Evolutionary conservation across 2,329 filamentous ascomycete genomes (phyloP).

Genomic region (Paecilomyces variotii): DNA sequence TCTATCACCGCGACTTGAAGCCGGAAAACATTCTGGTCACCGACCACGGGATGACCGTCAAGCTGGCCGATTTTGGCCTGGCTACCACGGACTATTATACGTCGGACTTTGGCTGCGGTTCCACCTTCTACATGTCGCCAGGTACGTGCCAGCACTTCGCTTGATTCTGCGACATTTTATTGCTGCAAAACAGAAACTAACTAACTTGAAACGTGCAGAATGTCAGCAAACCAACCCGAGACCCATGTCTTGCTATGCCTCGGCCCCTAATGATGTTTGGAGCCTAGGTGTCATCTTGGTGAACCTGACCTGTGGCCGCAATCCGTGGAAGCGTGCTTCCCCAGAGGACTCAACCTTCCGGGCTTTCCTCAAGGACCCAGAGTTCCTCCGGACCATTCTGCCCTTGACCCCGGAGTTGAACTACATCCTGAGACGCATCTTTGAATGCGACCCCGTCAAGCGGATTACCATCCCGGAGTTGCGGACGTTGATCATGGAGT

Average conservation of each 20-base stretch:
- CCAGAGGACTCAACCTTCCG: slow-evolving; percentile 90
- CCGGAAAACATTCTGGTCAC: slow-evolving; percentile 96
- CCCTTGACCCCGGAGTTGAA: slow-evolving; percentile 86
- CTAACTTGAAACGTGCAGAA: slow-evolving; percentile 53
- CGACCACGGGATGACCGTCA: slow-evolving; percentile 79
- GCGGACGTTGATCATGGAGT: slow-evolving; percentile 65
- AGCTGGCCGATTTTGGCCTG: slow-evolving; percentile 94
- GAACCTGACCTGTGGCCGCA: slow-evolving; percentile 94
- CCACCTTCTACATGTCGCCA: slow-evolving; percentile 99
- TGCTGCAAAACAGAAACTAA: slow-evolving; percentile 9
- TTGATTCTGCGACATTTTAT: background rate
- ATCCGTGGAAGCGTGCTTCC: slow-evolving; percentile 97
- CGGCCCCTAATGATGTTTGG: slow-evolving; percentile 95
- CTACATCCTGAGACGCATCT: slow-evolving; percentile 76
- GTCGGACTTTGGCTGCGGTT: slow-evolving; percentile 94
- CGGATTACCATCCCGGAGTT: slow-evolving; percentile 77
- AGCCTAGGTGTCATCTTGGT: slow-evolving; percentile 96
- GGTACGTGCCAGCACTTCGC: slow-evolving; percentile 52
- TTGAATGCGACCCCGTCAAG: slow-evolving; percentile 74
- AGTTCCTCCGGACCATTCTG: slow-evolving; percentile 87
- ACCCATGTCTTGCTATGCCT: slow-evolving; percentile 71
- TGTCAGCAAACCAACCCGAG: slow-evolving; percentile 71
- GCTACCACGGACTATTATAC: slow-evolving; percentile 78
- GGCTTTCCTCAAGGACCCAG: slow-evolving; percentile 74
- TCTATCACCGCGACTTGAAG: slow-evolving; percentile 96